phyloP scores from a whole-genome alignment of 75 land plant species.

The Cupressus sempervirens region DNA sequence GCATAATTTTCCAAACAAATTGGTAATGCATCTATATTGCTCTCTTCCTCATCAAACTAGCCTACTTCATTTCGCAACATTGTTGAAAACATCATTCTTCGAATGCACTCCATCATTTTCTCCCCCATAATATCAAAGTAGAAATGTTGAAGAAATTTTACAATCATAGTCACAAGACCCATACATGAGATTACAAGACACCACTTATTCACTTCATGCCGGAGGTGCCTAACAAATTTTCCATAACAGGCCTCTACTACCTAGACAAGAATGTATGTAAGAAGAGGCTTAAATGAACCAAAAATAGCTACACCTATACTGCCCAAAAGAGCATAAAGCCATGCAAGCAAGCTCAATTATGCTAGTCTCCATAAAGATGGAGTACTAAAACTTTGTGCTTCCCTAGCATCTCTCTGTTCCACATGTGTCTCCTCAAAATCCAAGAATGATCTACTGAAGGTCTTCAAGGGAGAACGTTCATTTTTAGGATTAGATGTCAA shows the following conservation, averaged over 20 bases:
- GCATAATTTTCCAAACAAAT: constrained; percentile 99
- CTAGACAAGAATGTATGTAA: constrained; percentile 79
- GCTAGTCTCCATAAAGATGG: constrained; percentile 94
- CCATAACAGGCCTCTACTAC: constrained; percentile 72
- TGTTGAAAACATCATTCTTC: constrained; percentile 99
- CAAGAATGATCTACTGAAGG: constrained; percentile 74
- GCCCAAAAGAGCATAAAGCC: constrained; percentile 98
- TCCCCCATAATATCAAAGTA: constrained; percentile 99
- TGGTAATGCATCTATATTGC: constrained; percentile 88
- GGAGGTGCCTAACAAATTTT: constrained; percentile 22
- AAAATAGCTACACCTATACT: constrained; percentile 95
- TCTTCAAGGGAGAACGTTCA: constrained; percentile 96
- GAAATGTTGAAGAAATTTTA: constrained; percentile 96
- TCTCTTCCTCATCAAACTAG: constrained; percentile 99
- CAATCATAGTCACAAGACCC: constrained; percentile 91
- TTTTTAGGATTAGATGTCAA: constrained; percentile 96
- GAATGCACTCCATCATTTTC: constrained; percentile 97
- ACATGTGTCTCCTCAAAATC: constrained; percentile 47
- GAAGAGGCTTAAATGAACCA: constrained; percentile 98
- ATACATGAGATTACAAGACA: constrained; percentile 82
- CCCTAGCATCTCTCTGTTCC: constrained; percentile 24
- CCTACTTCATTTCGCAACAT: constrained; percentile 99
- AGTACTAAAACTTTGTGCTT: constrained; percentile 21
- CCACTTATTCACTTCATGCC: constrained; percentile 77
- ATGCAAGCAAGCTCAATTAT: constrained; percentile 87